Evolutionary conservation across 78 protist species (phyloP).

Genomic region (Dictyostelium purpureum): DNA sequence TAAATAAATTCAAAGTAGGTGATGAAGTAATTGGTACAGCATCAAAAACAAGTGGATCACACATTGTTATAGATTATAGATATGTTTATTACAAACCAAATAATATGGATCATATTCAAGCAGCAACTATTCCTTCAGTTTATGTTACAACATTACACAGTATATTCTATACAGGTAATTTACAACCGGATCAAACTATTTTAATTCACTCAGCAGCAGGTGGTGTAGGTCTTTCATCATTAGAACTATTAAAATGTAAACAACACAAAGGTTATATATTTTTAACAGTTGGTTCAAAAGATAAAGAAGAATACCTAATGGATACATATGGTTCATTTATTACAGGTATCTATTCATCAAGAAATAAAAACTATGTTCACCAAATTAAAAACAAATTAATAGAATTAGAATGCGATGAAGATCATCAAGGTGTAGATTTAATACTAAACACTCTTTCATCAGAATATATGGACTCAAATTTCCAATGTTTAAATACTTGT

Average conservation of each 20-base stretch:
- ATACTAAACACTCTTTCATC: constrained; percentile 56
- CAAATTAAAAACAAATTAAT: no score
- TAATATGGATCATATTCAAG: not conserved
- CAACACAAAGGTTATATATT: constrained; percentile 59
- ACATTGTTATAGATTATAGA: not conserved
- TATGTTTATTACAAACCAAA: not conserved
- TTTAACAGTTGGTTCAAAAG: constrained; percentile 31
- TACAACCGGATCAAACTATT: constrained; percentile 5
- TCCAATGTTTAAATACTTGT: not conserved
- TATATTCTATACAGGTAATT: constrained; percentile 4
- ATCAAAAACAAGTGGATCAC: not conserved
- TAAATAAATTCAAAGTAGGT: constrained; percentile 12
- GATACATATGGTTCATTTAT: not conserved
- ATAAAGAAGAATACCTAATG: not conserved
- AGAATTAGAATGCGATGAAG: not conserved
- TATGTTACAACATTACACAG: constrained; percentile 30
- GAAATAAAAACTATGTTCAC: not conserved
- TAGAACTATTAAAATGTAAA: constrained; percentile 80
- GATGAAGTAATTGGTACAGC: constrained; percentile 40
- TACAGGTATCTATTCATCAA: constrained; percentile 36
- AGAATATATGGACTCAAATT: constrained; percentile 21
- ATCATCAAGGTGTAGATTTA: constrained; percentile 81
- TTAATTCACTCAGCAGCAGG: constrained; percentile 78
- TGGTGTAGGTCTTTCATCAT: constrained; percentile 75
- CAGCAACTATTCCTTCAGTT: constrained; percentile 50